Conservation (phyloP, 208 protist genomes). For the Wallacemonas sp. region DNA sequence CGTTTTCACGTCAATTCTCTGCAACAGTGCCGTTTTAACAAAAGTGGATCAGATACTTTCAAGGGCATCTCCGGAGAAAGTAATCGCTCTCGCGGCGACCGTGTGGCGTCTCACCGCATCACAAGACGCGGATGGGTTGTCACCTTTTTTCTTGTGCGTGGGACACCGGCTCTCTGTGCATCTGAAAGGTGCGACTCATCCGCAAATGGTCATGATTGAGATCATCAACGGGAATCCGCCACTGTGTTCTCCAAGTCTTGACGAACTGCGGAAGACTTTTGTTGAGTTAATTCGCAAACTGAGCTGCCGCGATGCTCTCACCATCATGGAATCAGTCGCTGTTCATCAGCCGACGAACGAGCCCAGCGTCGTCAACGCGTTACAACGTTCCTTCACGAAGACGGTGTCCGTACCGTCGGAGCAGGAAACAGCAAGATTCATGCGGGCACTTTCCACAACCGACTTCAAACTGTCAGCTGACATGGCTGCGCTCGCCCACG, state of each 20-base stretch:
- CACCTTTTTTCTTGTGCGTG: slow-evolving; percentile 5
- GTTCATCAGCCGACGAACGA: neutral
- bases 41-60: neutral
- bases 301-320: neutral
- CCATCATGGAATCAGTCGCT: neutral
- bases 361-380: neutral
- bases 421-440: neutral
- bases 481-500: neutral
- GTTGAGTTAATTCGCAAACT: neutral
- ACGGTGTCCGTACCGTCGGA: neutral
- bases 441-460: neutral
- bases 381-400: neutral
- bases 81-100: neutral
- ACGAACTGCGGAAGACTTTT: neutral
- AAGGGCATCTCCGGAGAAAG: neutral
- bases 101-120: slow-evolving; percentile 6
- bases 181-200: neutral
- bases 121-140: slow-evolving; percentile 14
- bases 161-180: neutral
- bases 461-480: neutral
- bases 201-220: neutral
- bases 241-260: neutral
- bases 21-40: neutral
- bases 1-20: neutral
- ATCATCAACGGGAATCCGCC: neutral